These are phyloP conservation scores for Cnidoscolus chayamansa DNA, from an alignment of 441 rosid genomes.

Conservation along the genomic window DNA sequence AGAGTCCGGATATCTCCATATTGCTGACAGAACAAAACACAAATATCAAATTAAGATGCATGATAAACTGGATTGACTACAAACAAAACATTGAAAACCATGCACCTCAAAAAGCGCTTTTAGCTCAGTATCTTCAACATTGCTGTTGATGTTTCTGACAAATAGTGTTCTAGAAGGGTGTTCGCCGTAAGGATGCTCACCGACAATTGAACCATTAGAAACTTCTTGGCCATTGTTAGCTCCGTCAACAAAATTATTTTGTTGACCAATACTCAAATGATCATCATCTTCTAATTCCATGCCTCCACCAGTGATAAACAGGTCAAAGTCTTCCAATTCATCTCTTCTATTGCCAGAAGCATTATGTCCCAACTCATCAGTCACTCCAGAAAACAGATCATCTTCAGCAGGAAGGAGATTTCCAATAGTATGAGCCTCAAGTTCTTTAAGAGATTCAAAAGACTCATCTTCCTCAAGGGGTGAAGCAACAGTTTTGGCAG, in stretches of 20 bases:
- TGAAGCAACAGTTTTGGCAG: conserved; percentile 38
- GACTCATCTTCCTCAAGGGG: conserved; percentile 43
- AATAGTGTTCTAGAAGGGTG: conserved; percentile 62
- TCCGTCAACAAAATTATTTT: conserved; percentile 29
- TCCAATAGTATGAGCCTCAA: conserved; percentile 71
- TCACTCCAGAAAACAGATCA: conserved; percentile 68
- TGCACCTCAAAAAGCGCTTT: conserved; percentile 54
- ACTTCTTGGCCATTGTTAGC: conserved; percentile 23
- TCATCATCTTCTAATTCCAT: conserved; percentile 65
- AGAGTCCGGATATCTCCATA: conserved; percentile 52
- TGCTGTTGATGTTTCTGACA: conserved; percentile 57
- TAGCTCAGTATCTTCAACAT: conserved; percentile 57
- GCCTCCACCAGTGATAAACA: conserved; percentile 69
- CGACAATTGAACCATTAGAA: conserved; percentile 35
- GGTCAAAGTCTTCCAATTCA: conserved; percentile 64
- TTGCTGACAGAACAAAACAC: conserved; percentile 35
- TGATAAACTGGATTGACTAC: conserved; percentile 3
- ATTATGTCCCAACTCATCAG: conserved; percentile 37
- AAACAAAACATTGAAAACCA: conserved; percentile 8
- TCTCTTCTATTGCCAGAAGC: conserved; percentile 26
- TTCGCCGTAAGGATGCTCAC: conserved; percentile 46
- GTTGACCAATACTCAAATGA: conserved; percentile 20
- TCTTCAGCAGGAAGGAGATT: conserved; percentile 81
- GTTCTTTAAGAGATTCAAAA: conserved; percentile 60
- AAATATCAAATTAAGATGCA: conserved; percentile 15